These are phyloP conservation scores for Yamadazyma songkhlaensis DNA, from an alignment of 1,139 yeast species.

Conservation along the genomic window DNA sequence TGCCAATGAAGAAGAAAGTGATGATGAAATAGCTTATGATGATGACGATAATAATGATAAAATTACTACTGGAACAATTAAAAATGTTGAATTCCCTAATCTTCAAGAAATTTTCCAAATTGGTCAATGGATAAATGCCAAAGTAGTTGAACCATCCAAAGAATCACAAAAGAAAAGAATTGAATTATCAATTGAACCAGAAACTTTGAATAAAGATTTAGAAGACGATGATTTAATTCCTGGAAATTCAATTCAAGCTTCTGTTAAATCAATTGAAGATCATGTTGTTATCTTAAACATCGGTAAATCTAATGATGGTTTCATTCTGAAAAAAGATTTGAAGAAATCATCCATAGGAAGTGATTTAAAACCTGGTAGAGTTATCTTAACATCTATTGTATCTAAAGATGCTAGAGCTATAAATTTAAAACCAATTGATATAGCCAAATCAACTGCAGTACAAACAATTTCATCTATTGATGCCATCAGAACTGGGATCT, in stretches of 20 bases:
- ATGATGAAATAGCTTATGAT: constrained; percentile 38
- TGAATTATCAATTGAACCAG: constrained; percentile 74
- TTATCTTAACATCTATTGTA: constrained; percentile 47
- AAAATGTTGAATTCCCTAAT: constrained; percentile 47
- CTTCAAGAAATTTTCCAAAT: constrained; percentile 52
- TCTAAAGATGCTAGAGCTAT: constrained; percentile 58
- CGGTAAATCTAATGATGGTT: constrained; percentile 66
- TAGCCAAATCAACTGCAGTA: constrained; percentile 39
- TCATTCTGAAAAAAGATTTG: constrained; percentile 70
- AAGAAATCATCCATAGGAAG: constrained; percentile 19
- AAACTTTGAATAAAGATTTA: constrained; percentile 58
- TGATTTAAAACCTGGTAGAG: constrained; percentile 36
- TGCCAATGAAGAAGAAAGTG: constrained; percentile 38
- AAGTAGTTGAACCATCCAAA: constrained; percentile 51
- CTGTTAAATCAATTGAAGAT: constrained; percentile 80
- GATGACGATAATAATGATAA: constrained; percentile 18
- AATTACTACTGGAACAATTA: constrained; percentile 25
- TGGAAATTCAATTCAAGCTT: constrained; percentile 70
- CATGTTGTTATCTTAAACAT: constrained; percentile 80
- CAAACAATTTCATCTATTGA: constrained; percentile 67
- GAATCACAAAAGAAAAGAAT: constrained; percentile 56
- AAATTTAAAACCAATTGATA: constrained; percentile 47
- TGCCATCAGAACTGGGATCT: constrained; percentile 79
- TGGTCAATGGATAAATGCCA: constrained; percentile 88
- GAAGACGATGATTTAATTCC: constrained; percentile 61